Percentiles rank a stretch among this genome's conserved stretches.
Evolutionary conservation across 2,329 filamentous ascomycete species (phyloP).

Genomic region (Xylaria sp.): DNA sequence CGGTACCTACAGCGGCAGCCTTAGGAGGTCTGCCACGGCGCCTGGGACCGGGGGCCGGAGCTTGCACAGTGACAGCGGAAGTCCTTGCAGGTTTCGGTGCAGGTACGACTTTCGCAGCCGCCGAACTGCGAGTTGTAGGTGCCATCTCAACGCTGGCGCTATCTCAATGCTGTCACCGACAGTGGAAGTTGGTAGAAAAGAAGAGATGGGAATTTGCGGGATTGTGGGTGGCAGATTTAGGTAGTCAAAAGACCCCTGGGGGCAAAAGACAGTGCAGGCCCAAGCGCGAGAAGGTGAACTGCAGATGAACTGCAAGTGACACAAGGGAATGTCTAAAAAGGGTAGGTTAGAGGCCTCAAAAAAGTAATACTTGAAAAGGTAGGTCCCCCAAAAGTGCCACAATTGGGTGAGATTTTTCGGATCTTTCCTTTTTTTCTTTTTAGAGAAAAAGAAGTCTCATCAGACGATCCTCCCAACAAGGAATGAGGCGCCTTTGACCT

Average conservation of each 20-base stretch:
- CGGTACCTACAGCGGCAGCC: constrained; percentile 24
- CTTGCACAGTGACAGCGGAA: neutral
- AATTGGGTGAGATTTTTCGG: too few relatives aligned
- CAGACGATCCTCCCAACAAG: neutral
- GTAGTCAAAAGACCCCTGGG: neutral
- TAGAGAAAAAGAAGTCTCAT: neutral
- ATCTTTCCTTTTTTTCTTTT: too few relatives aligned
- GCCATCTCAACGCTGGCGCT: constrained; percentile 31
- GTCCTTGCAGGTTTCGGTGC: neutral
- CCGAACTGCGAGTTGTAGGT: constrained; percentile 27
- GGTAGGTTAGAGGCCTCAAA: neutral
- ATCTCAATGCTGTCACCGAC: neutral
- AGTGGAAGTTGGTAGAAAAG: neutral
- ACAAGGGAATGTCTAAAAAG: neutral
- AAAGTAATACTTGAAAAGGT: neutral
- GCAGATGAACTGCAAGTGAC: neutral
- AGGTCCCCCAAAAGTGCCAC: neutral
- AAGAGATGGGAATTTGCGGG: neutral
- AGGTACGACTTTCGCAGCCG: constrained; percentile 7
- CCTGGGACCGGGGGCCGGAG: constrained; percentile 20
- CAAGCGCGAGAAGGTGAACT: neutral
- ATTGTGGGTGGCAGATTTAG: neutral
- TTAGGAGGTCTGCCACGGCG: constrained; percentile 37
- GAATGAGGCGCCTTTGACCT: neutral
- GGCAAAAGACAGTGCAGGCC: neutral